Percentiles rank a stretch among this genome's conserved stretches.
phyloP scores from a whole-genome alignment of 2,329 filamentous ascomycete species.

The Geosmithia flava region DNA sequence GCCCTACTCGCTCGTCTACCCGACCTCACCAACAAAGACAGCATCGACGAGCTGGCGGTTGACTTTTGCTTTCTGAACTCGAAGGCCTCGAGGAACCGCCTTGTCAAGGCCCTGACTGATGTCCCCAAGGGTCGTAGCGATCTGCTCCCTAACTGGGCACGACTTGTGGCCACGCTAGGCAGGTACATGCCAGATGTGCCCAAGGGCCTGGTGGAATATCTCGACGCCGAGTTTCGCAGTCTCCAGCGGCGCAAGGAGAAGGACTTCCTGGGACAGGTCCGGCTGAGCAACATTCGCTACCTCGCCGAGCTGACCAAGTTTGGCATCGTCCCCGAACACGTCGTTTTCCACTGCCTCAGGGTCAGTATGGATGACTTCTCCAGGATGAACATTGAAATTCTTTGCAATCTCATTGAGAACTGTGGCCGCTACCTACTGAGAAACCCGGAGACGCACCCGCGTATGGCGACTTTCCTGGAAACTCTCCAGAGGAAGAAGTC shows the following conservation, averaged over 20 bases:
- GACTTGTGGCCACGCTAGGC: constrained; percentile 82
- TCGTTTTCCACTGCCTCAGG: constrained; percentile 97
- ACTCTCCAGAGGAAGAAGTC: constrained; percentile 93
- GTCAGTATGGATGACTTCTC: constrained; percentile 97
- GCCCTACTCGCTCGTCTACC: constrained; percentile 78
- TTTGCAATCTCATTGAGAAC: constrained; percentile 90
- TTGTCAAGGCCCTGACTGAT: constrained; percentile 87
- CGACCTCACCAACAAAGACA: constrained; percentile 82
- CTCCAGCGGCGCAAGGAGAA: constrained; percentile 95
- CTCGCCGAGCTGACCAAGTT: constrained; percentile 96
- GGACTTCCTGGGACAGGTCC: constrained; percentile 89
- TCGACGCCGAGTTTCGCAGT: constrained; percentile 94
- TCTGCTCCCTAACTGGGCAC: constrained; percentile 81
- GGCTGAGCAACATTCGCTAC: constrained; percentile 92
- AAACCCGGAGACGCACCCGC: constrained; percentile 81
- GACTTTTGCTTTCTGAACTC: constrained; percentile 99
- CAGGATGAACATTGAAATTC: constrained; percentile 97
- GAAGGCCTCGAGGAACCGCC: constrained; percentile 87
- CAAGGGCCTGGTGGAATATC: constrained; percentile 78
- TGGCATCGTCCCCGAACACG: constrained; percentile 92
- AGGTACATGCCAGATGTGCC: constrained; percentile 93
- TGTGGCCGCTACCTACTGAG: constrained; percentile 89
- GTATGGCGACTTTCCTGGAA: constrained; percentile 90
- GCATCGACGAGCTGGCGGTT: constrained; percentile 82
- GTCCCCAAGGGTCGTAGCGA: constrained; percentile 90